Evolutionary conservation across 108 stramenopile genomes (phyloP).

Genomic region (Pseudonitzschia pungens): DNA sequence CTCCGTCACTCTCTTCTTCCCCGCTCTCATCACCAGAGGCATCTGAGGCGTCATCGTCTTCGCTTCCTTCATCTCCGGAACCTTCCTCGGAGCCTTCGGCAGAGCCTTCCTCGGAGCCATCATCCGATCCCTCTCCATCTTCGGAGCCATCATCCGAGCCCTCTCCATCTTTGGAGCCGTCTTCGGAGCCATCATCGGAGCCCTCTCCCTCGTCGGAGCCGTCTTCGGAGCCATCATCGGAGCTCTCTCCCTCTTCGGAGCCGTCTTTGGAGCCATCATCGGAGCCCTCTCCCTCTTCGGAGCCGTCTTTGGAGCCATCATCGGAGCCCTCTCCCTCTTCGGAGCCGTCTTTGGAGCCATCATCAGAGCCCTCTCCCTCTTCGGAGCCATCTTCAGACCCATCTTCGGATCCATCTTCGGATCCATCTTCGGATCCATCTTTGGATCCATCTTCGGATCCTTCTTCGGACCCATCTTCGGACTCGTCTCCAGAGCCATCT

Average conservation of each 20-base stretch:
- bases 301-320: slow-evolving; percentile 4
- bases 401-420: not conserved
- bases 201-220: slow-evolving; percentile 10
- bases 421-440: not conserved
- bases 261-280: slow-evolving; percentile 12
- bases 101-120: not conserved
- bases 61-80: not conserved
- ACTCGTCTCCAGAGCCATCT: no score
- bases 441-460: slow-evolving; percentile 2
- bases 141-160: slow-evolving; percentile 11
- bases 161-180: not conserved
- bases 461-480: no score
- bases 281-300: not conserved
- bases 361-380: slow-evolving; percentile 6
- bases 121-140: not conserved
- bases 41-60: slow-evolving; percentile 20
- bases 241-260: not conserved
- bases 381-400: slow-evolving; percentile 5
- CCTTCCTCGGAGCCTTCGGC: slow-evolving; percentile 24
- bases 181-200: slow-evolving; percentile 12
- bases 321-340: slow-evolving; percentile 19
- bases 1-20: not conserved
- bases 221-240: not conserved
- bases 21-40: not conserved
- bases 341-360: not conserved